Evolutionary conservation across 495 filamentous ascomycete genomes (phyloP).

Genomic region (Podospora tetraspora): DNA sequence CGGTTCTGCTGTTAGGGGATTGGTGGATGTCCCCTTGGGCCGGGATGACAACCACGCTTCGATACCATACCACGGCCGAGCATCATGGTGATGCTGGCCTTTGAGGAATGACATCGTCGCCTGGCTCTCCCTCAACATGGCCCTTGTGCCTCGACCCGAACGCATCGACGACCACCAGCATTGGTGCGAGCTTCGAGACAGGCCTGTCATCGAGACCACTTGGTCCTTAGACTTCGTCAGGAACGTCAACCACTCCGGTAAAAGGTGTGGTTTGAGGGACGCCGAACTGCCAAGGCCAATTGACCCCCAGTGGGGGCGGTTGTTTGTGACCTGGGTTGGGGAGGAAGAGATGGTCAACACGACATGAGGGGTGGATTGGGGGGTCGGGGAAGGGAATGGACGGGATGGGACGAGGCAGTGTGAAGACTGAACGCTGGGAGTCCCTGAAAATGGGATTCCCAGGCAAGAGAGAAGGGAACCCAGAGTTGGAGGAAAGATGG

Average conservation of each 20-base stretch:
- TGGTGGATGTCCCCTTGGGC: not conserved
- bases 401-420: not conserved
- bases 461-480: slow-evolving; percentile 9
- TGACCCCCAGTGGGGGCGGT: not conserved
- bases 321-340: not conserved
- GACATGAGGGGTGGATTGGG: not conserved
- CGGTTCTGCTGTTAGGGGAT: not conserved
- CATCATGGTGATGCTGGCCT: not conserved
- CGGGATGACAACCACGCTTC: not conserved
- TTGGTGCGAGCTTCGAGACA: not conserved
- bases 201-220: not conserved
- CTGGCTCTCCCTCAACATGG: not conserved
- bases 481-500: not conserved
- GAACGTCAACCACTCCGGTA: not conserved
- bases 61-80: not conserved
- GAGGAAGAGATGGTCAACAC: not conserved
- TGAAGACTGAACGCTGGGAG: not conserved
- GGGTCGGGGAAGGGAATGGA: not conserved
- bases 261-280: not conserved
- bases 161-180: not conserved
- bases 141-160: not conserved
- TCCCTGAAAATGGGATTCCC: slow-evolving; percentile 3
- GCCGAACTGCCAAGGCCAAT: not conserved
- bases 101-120: not conserved
- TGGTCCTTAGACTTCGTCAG: not conserved